Base-by-base conservation (phyloP, 768 basidiomycete genomes). In the Psilocybe cyanescens region DNA sequence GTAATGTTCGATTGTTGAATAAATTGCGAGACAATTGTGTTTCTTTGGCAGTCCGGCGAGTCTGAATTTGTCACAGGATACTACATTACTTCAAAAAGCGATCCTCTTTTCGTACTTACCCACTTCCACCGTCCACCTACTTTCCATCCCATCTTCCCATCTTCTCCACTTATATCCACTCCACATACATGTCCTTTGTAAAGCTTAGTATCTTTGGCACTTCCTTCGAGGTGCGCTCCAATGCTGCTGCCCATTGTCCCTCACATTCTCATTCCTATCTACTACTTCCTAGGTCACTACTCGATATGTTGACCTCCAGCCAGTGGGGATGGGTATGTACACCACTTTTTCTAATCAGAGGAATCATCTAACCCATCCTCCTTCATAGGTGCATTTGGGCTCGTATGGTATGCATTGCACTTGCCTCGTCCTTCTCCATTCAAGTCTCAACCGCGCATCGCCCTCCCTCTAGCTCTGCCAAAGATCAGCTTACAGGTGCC, bases 181-280 rank as follows among this genome's bases (percentile, higher is more conserved):
- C 63, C 61, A 62, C 65, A 48, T 53, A 48, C 58, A 94, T 95
- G 93, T 95, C 93, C 57, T 97, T 97, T 68, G 95, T 98, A 71
- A 98, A 98, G 80, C 92, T 99, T 71, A 92, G 90, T 78, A 99
- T 99, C 79, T 99, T 99, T 70, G 96, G 95, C 50, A 99, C 97
- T 65, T 97, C 96, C 57, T 96, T 97, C 78, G 95, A 97, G 87
- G 94, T 91, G 56, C 58, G 78, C 70, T 39, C 53, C 41, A 60
- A 45, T 12, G 41, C 60, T 64, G 69, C 55, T 59, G 49, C 61
- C 60, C 67, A 63, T 62, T 51, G 58, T 19, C 28, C 41, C 50
- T 62, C 55, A 63, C 59, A 37, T 51, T 48, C 28, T 48, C 54
- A 66, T 69, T 68, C 51, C 51, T n/a, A 16, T 44, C 8, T 41